These are phyloP conservation scores for Eucalyptus melliodora DNA, from an alignment of 345 rosid genomes.

Conservation along the genomic window DNA sequence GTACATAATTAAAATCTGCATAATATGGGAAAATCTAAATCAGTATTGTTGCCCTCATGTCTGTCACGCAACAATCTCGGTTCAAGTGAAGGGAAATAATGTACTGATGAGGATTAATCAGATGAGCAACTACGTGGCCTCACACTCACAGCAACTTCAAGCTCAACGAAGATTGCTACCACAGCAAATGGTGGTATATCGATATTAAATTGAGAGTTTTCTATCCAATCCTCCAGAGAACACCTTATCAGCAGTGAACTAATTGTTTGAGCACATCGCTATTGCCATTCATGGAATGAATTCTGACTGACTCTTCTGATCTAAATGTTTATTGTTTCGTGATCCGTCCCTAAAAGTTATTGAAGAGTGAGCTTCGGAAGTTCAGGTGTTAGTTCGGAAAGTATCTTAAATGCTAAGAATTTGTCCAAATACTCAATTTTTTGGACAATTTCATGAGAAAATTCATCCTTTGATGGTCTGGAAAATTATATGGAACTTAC, in stretches of 20 bases:
- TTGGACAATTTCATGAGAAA: not conserved
- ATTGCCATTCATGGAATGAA: not conserved
- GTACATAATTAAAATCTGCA: constrained; percentile 46
- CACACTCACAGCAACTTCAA: constrained; percentile 79
- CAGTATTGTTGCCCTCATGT: not conserved
- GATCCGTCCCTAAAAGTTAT: not conserved
- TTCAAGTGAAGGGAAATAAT: not conserved
- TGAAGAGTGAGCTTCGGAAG: not conserved
- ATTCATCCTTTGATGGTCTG: not conserved
- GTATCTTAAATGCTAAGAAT: not conserved
- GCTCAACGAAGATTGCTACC: constrained; percentile 73
- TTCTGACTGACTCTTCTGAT: too few relatives aligned
- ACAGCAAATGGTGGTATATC: constrained; percentile 71
- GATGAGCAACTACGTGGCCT: constrained; percentile 45
- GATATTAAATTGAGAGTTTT: constrained; percentile 63
- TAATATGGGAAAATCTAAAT: not conserved
- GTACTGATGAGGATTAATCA: not conserved
- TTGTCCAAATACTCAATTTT: not conserved
- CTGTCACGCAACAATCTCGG: not conserved
- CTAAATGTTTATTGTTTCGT: not conserved
- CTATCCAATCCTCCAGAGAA: constrained; percentile 79
- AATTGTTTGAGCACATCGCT: constrained; percentile 33
- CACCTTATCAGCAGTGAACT: constrained; percentile 64
- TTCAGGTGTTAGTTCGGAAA: not conserved
- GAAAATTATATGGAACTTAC: not conserved